Conservation (phyloP, 345 rosid genomes). For the Acer campestre region DNA sequence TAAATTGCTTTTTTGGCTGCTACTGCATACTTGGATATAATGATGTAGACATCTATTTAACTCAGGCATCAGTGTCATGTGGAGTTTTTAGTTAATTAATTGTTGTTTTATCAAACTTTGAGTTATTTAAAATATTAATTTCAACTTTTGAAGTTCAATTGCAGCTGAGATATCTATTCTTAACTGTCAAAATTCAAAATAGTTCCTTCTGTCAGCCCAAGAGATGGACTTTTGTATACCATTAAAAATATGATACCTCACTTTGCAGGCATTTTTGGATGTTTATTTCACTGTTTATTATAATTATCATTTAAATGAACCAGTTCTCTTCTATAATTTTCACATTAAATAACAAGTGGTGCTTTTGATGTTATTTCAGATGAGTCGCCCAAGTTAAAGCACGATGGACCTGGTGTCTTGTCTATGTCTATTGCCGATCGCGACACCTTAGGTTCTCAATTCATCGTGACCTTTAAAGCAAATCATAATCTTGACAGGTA, state of each 20-base stretch:
- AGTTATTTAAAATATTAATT: background rate
- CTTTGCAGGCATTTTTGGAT: background rate
- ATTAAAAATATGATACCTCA: background rate
- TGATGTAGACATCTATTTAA: background rate
- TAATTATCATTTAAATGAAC: background rate
- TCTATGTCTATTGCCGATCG: constrained; percentile 85
- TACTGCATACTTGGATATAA: constrained; percentile 6
- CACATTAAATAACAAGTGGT: constrained; percentile 16
- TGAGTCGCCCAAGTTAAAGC: constrained; percentile 80
- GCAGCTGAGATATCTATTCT: background rate
- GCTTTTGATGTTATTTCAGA: constrained; percentile 51
- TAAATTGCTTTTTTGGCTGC: constrained; percentile 21
- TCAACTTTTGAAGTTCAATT: background rate
- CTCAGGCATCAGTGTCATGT: background rate
- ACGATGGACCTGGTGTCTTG: constrained; percentile 80
- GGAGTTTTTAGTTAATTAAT: background rate
- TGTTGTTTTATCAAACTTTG: background rate
- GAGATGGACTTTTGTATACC: background rate
- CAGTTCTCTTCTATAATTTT: background rate
- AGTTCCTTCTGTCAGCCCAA: background rate
- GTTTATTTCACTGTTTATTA: background rate
- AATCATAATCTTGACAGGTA: constrained; percentile 86
- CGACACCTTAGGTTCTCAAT: constrained; percentile 84
- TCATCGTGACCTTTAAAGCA: constrained; percentile 75
- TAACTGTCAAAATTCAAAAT: background rate